Evolutionary conservation across 139 green algal genomes (phyloP), one percentile per base, ranked within the genome.

Genomic region (Picochlorum sp.): DNA sequence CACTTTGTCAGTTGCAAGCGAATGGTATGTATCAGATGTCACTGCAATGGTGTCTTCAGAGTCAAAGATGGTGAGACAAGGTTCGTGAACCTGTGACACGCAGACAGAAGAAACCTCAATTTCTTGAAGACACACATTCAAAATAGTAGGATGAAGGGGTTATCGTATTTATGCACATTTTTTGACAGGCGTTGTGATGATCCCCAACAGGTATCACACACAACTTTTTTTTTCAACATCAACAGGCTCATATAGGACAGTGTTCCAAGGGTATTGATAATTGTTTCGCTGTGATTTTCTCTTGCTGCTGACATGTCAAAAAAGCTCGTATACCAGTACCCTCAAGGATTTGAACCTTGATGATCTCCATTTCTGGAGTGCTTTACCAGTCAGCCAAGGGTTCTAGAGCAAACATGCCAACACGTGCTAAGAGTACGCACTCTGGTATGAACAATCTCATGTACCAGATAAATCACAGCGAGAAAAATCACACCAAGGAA

Each of bases 21-120:
- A 20, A 13, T 13, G 37, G 67, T 88, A 95, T 20, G 71, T 79
- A 6, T 51, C 44, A 31, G 78, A 49, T n/a, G 81, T 83, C 34
- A 71, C 77, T 3, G 21, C 69, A 57, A 66, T 28, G 16, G 84
- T 62, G 1, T 10, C 41, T 0, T 58, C 71, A 1, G 72, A 81
- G 3, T 54, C 31, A 21, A 62, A 57, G 16, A 74, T 77, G 37
- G 72, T 70, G 37, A 96, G 79, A 18, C 75, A 65, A 2, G 89
- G 89, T 83, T 96, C 89, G 62, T 93, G 85, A 16, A 96, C 37
- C 83, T 96, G 86, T 18, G 28, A 30, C 28, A 30, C 28, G 28
- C 28, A 30, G 28, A 30, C 28, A 30, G 28, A 30, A 89, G 18
- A 64, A 18, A 41, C 16, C 28, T n/a, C 54, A 61, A 45, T 54